These are phyloP conservation scores for Eutypella sp. DNA, from an alignment of 2,329 filamentous ascomycete genomes.

Conservation along the genomic window DNA sequence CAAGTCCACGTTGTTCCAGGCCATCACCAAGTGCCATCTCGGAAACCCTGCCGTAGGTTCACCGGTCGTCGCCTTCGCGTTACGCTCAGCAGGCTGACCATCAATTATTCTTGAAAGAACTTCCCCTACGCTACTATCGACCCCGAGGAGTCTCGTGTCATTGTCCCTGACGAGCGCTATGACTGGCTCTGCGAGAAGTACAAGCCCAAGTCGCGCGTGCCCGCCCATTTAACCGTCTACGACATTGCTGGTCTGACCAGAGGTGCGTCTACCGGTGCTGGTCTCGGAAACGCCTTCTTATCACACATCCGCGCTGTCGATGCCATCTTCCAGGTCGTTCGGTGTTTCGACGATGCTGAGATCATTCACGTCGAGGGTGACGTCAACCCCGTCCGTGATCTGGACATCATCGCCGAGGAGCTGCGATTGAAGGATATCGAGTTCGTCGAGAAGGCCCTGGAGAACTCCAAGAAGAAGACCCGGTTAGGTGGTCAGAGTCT, in stretches of 20 bases:
- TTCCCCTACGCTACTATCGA: slow-evolving; percentile 99
- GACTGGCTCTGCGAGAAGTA: slow-evolving; percentile 96
- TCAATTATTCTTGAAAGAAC: slow-evolving; percentile 54
- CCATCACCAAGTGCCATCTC: slow-evolving; percentile 94
- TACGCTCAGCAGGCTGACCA: slow-evolving; percentile 27
- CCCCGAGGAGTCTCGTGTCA: slow-evolving; percentile 93
- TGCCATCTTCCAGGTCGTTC: slow-evolving; percentile 95
- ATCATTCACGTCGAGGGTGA: slow-evolving; percentile 99
- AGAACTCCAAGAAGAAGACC: slow-evolving; percentile 90
- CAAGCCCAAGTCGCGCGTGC: slow-evolving; percentile 95
- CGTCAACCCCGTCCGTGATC: slow-evolving; percentile 88
- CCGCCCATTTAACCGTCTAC: slow-evolving; percentile 95
- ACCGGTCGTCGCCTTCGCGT: slow-evolving; percentile 24
- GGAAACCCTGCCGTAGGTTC: slow-evolving; percentile 87
- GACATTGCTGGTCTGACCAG: slow-evolving; percentile 96
- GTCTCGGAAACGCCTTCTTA: slow-evolving; percentile 95
- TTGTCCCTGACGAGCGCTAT: slow-evolving; percentile 93
- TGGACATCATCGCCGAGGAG: slow-evolving; percentile 96
- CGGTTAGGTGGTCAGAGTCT: slow-evolving; percentile 88
- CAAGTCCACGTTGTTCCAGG: slow-evolving; percentile 99
- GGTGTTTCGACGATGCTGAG: slow-evolving; percentile 97
- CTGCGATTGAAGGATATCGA: slow-evolving; percentile 97
- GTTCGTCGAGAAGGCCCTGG: slow-evolving; percentile 93
- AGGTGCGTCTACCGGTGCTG: slow-evolving; percentile 93
- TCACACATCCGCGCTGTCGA: slow-evolving; percentile 98